Evolutionary conservation across 164 flowering plant species (phyloP).

Genomic region (Vitis rotundifolia): DNA sequence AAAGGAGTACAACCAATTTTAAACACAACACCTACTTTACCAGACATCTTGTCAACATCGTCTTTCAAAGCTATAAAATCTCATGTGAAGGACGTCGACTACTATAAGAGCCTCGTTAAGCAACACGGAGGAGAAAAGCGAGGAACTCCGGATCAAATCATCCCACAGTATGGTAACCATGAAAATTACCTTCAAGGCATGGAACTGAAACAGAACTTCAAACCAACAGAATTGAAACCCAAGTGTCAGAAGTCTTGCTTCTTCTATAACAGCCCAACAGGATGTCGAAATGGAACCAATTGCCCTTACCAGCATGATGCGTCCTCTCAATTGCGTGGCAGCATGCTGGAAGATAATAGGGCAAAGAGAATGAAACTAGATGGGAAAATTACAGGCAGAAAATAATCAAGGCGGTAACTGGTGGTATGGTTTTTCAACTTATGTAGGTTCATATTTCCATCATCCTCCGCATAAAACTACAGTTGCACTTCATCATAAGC

Average conservation of each 20-base stretch:
- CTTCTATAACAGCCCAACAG: slow-evolving; percentile 30
- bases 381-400: slow-evolving; percentile 13
- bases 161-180: not conserved
- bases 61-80: no score
- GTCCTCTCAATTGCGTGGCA: slow-evolving; percentile 9
- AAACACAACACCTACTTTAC: no score
- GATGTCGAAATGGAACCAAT: slow-evolving; percentile 36
- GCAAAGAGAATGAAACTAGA: slow-evolving; percentile 33
- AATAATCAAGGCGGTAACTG: not conserved
- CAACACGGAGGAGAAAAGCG: slow-evolving; percentile 39
- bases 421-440: not conserved
- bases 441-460: no score
- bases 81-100: slow-evolving; percentile 31
- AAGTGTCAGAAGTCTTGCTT: slow-evolving; percentile 32
- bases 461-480: no score
- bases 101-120: slow-evolving; percentile 38
- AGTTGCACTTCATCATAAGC: no score
- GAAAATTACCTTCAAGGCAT: slow-evolving; percentile 7
- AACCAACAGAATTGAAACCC: slow-evolving; percentile 11
- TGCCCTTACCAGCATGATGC: slow-evolving; percentile 38
- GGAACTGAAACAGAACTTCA: slow-evolving; percentile 7
- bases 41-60: no score
- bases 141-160: not conserved
- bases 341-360: slow-evolving; percentile 12
- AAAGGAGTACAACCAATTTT: not conserved